A percentile compares a stretch with the other conserved stretches of the same genome.
Evolutionary conservation across 345 rosid species (phyloP).

Genomic region (Euphorbia pulcherrima): DNA sequence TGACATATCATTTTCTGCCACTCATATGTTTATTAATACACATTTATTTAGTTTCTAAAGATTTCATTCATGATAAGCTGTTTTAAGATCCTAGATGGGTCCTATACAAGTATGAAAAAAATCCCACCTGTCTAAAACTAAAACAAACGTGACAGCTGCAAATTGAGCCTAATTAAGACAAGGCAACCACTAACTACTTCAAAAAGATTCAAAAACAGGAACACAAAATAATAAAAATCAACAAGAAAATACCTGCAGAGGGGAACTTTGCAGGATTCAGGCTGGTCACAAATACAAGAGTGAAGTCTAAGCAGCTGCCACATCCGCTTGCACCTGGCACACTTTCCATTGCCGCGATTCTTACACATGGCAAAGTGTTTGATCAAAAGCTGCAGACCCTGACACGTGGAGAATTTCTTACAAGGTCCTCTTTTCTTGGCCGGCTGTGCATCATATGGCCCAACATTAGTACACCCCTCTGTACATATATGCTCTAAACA

Average conservation of each 20-base stretch:
- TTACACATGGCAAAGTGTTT: constrained; percentile 65
- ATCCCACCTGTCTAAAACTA: background rate
- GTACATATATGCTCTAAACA: constrained; percentile 86
- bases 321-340: constrained; percentile 74
- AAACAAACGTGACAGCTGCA: background rate
- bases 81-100: background rate
- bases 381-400: constrained; percentile 64
- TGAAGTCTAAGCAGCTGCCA: constrained; percentile 89
- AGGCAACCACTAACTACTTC: background rate
- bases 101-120: background rate
- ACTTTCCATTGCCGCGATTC: constrained; percentile 56
- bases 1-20: background rate
- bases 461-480: constrained; percentile 72
- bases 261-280: constrained; percentile 64
- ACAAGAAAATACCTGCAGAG: constrained; percentile 73
- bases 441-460: constrained; percentile 46
- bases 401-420: constrained; percentile 55
- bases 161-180: background rate
- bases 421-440: constrained; percentile 39
- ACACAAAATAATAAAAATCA: background rate
- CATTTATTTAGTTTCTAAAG: too few species aligned
- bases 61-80: too few species aligned
- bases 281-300: constrained; percentile 58
- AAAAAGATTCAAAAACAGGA: too few species aligned
- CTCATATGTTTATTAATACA: background rate